Conservation (phyloP, 2,329 filamentous ascomycete species). For the Colletotrichum orbiculare region DNA sequence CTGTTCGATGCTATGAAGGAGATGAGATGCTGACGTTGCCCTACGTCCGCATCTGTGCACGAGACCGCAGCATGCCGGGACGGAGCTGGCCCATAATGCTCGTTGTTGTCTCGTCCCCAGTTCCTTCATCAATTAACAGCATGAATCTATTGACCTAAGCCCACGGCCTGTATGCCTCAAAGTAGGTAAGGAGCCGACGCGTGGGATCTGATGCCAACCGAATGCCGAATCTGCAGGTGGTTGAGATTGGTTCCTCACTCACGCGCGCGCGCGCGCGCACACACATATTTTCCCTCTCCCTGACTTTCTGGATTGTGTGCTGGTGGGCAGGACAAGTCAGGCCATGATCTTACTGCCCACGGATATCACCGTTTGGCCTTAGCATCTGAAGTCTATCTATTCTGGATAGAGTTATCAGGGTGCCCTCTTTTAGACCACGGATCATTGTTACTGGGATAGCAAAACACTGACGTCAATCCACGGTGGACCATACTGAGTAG, state of each 20-base stretch:
- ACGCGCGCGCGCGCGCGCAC: too few species aligned
- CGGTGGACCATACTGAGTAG: slow-evolving; percentile 1
- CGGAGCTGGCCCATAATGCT: slow-evolving; percentile 9
- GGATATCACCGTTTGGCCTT: background rate
- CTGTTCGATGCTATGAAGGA: slow-evolving; percentile 4
- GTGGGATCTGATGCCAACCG: slow-evolving; percentile 32
- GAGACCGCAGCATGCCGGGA: slow-evolving; percentile 9
- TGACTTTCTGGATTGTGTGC: too few species aligned
- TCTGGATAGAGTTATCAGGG: background rate
- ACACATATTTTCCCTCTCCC: too few species aligned
- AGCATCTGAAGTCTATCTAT: background rate
- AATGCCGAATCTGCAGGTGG: slow-evolving; percentile 35
- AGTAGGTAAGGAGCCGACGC: slow-evolving; percentile 33
- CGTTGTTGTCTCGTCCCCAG: background rate
- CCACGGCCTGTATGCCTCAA: slow-evolving; percentile 25
- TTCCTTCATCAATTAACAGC: slow-evolving; percentile 3
- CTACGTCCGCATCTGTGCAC: slow-evolving; percentile 15
- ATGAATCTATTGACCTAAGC: slow-evolving; percentile 15
- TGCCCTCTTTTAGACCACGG: too few species aligned
- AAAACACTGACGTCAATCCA: slow-evolving; percentile 1
- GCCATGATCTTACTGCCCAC: background rate
- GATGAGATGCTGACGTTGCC: slow-evolving; percentile 22
- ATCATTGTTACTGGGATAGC: background rate
- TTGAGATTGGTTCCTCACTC: slow-evolving; percentile 31
- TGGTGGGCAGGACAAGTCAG: too few species aligned